Conservation (phyloP, 73 alveolate genomes). For the Stentor roeselii region DNA sequence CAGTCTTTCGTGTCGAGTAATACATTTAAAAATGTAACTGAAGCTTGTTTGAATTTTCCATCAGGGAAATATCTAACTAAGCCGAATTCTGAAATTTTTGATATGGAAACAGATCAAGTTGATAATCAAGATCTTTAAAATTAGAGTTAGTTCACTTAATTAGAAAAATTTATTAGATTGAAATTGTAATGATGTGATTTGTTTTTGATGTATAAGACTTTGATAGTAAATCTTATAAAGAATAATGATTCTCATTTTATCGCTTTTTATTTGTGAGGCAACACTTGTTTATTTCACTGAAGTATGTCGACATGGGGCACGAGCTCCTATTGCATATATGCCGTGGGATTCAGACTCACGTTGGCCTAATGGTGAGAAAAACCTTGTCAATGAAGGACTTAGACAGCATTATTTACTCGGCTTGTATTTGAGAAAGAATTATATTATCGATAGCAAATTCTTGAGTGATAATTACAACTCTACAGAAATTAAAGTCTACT, state of each 20-base stretch:
- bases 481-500: not conserved
- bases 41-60: not conserved
- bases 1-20: not conserved
- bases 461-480: not conserved
- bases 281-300: constrained; percentile 12
- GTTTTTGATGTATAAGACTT: too few relatives aligned
- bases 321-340: constrained; percentile 13
- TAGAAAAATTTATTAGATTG: too few relatives aligned
- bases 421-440: not conserved
- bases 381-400: constrained; percentile 17
- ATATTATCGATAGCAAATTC: not conserved
- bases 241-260: too few relatives aligned
- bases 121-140: too few relatives aligned
- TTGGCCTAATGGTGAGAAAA: not conserved
- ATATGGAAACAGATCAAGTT: too few relatives aligned
- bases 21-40: not conserved
- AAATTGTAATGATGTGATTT: too few relatives aligned
- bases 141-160: too few relatives aligned
- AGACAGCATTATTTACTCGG: constrained; percentile 30
- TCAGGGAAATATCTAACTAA: too few relatives aligned
- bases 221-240: too few relatives aligned
- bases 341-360: constrained; percentile 19
- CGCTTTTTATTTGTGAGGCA: too few relatives aligned
- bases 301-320: constrained; percentile 19
- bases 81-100: too few relatives aligned